phyloP scores from a whole-genome alignment of 148 eudicot genomes.

The Rhododendron mucronatum region DNA sequence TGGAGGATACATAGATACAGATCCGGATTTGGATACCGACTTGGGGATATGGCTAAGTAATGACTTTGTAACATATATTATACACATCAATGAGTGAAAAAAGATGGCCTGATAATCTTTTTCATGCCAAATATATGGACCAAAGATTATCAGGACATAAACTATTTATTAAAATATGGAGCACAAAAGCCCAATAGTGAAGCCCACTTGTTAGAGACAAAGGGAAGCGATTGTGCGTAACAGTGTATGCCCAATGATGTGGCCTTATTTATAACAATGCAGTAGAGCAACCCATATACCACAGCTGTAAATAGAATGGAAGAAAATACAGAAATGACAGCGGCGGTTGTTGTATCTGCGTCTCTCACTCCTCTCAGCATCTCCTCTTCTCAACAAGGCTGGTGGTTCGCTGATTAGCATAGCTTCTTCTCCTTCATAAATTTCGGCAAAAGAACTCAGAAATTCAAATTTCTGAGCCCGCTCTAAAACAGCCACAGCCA shows the following conservation, averaged over 20 bases:
- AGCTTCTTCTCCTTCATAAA: neutral
- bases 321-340: neutral
- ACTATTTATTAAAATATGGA: neutral
- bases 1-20: neutral
- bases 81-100: neutral
- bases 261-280: neutral
- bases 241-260: neutral
- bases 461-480: neutral
- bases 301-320: neutral
- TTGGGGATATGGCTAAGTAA: neutral
- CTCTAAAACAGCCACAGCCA: neutral
- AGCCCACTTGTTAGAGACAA: neutral
- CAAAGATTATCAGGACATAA: neutral
- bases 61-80: neutral
- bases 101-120: neutral
- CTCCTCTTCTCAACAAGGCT: neutral
- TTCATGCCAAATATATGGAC: neutral
- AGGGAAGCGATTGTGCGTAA: neutral
- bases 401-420: neutral
- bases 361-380: neutral
- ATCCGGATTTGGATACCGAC: neutral
- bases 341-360: neutral
- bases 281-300: neutral
- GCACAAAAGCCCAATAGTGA: neutral
- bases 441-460: neutral